A percentile compares a stretch with the other conserved stretches of the same genome.
phyloP scores from a whole-genome alignment of 345 rosid genomes.

The thale cress (Arabidopsis thaliana) region DNA sequence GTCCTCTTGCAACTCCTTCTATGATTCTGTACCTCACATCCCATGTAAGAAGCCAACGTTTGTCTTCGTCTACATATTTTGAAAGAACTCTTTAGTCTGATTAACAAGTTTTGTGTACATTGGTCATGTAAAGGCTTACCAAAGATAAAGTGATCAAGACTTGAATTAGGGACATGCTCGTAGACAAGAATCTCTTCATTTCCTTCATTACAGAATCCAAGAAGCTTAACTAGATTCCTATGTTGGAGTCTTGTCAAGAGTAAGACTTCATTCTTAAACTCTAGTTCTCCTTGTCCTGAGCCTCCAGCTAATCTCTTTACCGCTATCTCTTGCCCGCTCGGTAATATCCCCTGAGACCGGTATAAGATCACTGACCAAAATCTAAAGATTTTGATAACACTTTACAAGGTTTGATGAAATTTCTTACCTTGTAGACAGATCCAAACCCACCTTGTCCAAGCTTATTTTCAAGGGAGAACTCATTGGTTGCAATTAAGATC shows the following conservation, averaged over 20 bases:
- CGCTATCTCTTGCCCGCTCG: slow-evolving; percentile 51
- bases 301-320: slow-evolving; percentile 52
- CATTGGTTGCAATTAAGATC: slow-evolving; percentile 36
- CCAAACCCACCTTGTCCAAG: slow-evolving; percentile 61
- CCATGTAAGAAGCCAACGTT: slow-evolving; percentile 39
- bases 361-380: background rate
- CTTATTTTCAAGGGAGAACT: slow-evolving; percentile 45
- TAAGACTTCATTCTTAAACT: slow-evolving; percentile 60
- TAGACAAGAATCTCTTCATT: slow-evolving; percentile 57
- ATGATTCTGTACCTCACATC: slow-evolving; percentile 44
- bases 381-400: background rate
- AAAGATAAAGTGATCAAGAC: slow-evolving; percentile 58
- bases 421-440: slow-evolving; percentile 51
- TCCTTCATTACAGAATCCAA: slow-evolving; percentile 56
- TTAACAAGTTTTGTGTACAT: too few relatives aligned
- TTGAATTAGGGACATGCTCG: slow-evolving; percentile 57
- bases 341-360: slow-evolving; percentile 54
- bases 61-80: slow-evolving; percentile 34
- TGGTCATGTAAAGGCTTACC: slow-evolving; percentile 38
- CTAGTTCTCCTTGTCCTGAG: slow-evolving; percentile 59
- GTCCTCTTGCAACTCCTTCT: slow-evolving; percentile 48
- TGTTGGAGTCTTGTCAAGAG: slow-evolving; percentile 67
- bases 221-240: slow-evolving; percentile 59
- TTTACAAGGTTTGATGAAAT: background rate
- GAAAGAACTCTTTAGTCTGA: too few relatives aligned